Percentiles rank a stretch among this genome's conserved stretches.
These are phyloP conservation scores for Verbascum thapsus DNA, from an alignment of 257 asterid species.

Conservation along the genomic window DNA sequence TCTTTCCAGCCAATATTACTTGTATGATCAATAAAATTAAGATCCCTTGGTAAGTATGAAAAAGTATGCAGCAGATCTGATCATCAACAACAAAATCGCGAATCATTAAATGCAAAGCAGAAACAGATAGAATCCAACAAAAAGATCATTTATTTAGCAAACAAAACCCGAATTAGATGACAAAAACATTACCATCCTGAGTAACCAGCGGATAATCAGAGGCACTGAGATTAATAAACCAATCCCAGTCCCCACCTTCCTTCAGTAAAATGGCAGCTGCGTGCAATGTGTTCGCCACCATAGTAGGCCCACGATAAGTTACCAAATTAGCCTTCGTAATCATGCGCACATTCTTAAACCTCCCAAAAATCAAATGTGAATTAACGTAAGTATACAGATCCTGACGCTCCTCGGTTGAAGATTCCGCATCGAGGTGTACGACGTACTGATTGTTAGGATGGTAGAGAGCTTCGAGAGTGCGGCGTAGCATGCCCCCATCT, in stretches of 20 bases:
- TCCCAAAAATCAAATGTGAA: slow-evolving; percentile 37
- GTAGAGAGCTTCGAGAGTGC: slow-evolving; percentile 75
- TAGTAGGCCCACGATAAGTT: slow-evolving; percentile 93
- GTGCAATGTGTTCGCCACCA: slow-evolving; percentile 93
- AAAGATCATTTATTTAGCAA: neutral
- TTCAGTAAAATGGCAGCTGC: slow-evolving; percentile 87
- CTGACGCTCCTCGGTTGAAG: slow-evolving; percentile 71
- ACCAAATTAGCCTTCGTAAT: slow-evolving; percentile 88
- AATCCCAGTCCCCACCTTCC: slow-evolving; percentile 96
- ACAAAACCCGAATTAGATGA: neutral
- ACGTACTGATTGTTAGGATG: slow-evolving; percentile 88
- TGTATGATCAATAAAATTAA: slow-evolving; percentile 93
- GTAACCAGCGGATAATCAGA: slow-evolving; percentile 92
- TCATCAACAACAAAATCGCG: slow-evolving; percentile 29
- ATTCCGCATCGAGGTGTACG: slow-evolving; percentile 89
- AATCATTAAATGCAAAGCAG: slow-evolving; percentile 19
- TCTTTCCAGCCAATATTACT: slow-evolving; percentile 98
- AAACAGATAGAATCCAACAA: slow-evolving; percentile 14
- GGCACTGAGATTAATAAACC: slow-evolving; percentile 95
- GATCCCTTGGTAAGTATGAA: slow-evolving; percentile 85
- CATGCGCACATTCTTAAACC: slow-evolving; percentile 80
- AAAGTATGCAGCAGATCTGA: slow-evolving; percentile 91
- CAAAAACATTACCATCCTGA: slow-evolving; percentile 73
- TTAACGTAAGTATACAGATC: slow-evolving; percentile 64
- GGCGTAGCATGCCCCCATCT: slow-evolving; percentile 74